These are phyloP conservation scores for Aspergillus quadrilineatus DNA, from an alignment of 2,329 filamentous ascomycete species.

Conservation along the genomic window DNA sequence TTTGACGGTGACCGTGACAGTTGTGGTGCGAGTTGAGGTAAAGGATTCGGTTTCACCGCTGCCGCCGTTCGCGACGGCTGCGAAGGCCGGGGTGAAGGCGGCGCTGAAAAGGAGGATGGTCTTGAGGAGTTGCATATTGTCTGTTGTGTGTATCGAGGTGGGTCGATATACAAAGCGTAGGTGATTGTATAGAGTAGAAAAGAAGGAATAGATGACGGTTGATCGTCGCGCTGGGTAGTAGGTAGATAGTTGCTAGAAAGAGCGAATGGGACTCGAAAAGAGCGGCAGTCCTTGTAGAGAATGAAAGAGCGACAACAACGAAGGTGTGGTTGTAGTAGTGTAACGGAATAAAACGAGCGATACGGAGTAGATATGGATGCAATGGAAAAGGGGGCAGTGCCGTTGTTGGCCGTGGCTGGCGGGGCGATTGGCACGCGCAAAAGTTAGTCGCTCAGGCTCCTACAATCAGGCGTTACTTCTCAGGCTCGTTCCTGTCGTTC, in stretches of 20 bases:
- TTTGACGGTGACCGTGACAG: constrained; percentile 27
- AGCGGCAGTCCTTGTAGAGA: constrained; percentile 35
- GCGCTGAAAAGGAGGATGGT: constrained; percentile 30
- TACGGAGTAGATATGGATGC: neutral
- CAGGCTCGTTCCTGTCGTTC: neutral
- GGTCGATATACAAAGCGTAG: neutral
- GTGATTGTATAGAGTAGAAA: neutral
- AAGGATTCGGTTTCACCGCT: constrained; percentile 17
- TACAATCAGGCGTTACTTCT: neutral
- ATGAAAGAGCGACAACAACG: constrained; percentile 17
- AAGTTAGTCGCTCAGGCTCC: neutral
- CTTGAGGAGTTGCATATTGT: constrained; percentile 37
- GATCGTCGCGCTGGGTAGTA: neutral
- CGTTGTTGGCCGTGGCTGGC: neutral
- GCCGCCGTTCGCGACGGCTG: constrained; percentile 16
- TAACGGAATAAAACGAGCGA: neutral
- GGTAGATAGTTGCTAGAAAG: constrained; percentile 17
- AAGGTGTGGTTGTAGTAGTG: constrained; percentile 3
- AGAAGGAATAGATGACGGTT: constrained; percentile 2
- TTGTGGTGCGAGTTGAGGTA: constrained; percentile 23
- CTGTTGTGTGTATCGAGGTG: neutral
- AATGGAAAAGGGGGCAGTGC: neutral
- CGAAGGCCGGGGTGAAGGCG: constrained; percentile 31
- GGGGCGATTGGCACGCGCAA: neutral
- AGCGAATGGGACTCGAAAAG: constrained; percentile 36